Evolutionary conservation across 345 rosid species (phyloP).

Genomic region (Mangifera indica): DNA sequence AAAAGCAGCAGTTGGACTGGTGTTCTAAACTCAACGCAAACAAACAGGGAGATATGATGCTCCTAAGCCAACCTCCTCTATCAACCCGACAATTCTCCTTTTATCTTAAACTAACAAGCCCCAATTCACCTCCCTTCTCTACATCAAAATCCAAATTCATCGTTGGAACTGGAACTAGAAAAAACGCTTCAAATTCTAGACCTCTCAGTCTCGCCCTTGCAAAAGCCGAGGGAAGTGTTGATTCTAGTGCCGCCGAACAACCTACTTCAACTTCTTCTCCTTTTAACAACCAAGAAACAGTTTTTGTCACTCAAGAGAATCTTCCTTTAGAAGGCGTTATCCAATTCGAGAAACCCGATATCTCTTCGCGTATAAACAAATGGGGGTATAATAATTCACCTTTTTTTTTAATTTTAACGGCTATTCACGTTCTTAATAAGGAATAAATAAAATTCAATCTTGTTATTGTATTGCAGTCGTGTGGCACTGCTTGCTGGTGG

Average conservation of each 20-base stretch:
- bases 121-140: constrained; percentile 33
- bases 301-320: constrained; percentile 58
- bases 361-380: constrained; percentile 48
- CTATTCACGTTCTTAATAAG: neutral
- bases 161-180: constrained; percentile 15
- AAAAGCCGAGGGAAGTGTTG: constrained; percentile 59
- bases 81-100: constrained; percentile 34
- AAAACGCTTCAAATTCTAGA: constrained; percentile 13
- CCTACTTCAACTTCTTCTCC: constrained; percentile 35
- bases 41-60: constrained; percentile 35
- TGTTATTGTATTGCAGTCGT: constrained; percentile 44
- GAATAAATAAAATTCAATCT: neutral
- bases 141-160: constrained; percentile 27
- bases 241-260: constrained; percentile 39
- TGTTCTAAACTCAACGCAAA: neutral
- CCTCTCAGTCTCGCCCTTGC: constrained; percentile 44
- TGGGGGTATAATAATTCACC: constrained; percentile 57
- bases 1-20: neutral
- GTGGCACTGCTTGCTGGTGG: constrained; percentile 86
- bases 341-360: constrained; percentile 71
- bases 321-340: constrained; percentile 90
- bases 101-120: constrained; percentile 31
- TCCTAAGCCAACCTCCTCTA: constrained; percentile 51
- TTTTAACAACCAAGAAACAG: constrained; percentile 36
- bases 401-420: neutral